A percentile compares a stretch with the other conserved stretches of the same genome.
Conservation (phyloP, 257 asterid species). For the Thymus quinquecostatus region DNA sequence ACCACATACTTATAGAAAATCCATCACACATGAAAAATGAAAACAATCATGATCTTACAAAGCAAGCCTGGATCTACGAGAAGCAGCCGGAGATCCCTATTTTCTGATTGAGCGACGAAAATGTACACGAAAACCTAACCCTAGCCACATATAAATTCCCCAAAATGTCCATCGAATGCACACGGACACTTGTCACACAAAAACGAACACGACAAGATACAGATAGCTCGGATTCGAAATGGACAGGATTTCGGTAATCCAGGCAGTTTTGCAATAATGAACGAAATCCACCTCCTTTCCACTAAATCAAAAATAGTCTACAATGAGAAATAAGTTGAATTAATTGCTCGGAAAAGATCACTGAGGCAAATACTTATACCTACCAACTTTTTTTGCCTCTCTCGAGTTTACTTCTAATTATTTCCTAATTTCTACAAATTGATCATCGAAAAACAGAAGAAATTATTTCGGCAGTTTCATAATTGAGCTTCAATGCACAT, state of each 20-base stretch:
- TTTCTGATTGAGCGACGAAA: neutral
- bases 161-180: conserved; percentile 23
- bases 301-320: conserved; percentile 7
- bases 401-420: neutral
- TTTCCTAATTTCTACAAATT: neutral
- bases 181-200: conserved; percentile 20
- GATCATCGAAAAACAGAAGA: neutral
- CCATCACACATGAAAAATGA: neutral
- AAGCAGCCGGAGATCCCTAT: conserved; percentile 13
- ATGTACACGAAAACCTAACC: conserved; percentile 15
- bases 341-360: neutral
- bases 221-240: neutral
- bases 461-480: conserved; percentile 33
- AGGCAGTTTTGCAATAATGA: conserved; percentile 4
- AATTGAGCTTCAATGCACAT: conserved; percentile 1
- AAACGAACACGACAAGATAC: neutral
- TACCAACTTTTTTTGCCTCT: conserved; percentile 3
- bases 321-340: neutral
- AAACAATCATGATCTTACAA: conserved; percentile 15
- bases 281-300: neutral
- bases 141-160: conserved; percentile 19
- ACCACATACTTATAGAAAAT: neutral
- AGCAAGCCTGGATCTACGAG: conserved; percentile 3
- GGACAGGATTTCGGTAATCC: neutral
- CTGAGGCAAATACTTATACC: conserved; percentile 6